A percentile compares a stretch with the other conserved stretches of the same genome.
phyloP scores from a whole-genome alignment of 2,329 filamentous ascomycete genomes.

The Colletotrichum incanum region DNA sequence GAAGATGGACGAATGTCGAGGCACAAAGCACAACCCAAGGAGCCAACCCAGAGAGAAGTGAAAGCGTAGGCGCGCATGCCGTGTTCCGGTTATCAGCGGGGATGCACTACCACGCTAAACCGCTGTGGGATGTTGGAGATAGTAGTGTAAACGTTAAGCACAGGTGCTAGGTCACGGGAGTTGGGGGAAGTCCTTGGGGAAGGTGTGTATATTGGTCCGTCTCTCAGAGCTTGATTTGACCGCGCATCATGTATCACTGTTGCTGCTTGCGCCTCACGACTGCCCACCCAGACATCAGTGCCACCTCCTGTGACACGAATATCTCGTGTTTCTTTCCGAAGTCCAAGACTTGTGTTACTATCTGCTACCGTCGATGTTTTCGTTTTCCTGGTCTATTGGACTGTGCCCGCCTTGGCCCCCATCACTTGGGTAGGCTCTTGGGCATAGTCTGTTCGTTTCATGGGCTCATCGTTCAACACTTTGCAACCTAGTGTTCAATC shows the following conservation, averaged over 20 bases:
- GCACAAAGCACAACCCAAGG: background rate
- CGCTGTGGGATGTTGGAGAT: constrained; percentile 18
- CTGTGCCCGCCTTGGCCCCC: background rate
- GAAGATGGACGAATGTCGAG: constrained; percentile 14
- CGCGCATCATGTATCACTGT: background rate
- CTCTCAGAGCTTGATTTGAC: constrained; percentile 14
- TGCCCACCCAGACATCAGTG: background rate
- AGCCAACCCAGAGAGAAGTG: constrained; percentile 25
- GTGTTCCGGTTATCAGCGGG: constrained; percentile 17
- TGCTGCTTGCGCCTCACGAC: background rate
- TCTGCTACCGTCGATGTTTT: background rate
- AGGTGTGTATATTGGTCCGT: background rate
- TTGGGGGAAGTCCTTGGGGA: constrained; percentile 2
- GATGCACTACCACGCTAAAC: constrained; percentile 16
- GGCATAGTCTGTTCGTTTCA: background rate
- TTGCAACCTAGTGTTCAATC: too few species aligned
- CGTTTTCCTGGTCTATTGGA: background rate
- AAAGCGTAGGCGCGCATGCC: constrained; percentile 17
- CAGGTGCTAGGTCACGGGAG: background rate
- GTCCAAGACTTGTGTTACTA: background rate
- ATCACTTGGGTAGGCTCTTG: background rate
- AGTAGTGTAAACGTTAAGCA: constrained; percentile 1
- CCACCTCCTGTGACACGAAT: too few species aligned
- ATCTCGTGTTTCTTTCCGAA: background rate
- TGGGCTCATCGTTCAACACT: too few species aligned